Evolutionary conservation across 2,329 filamentous ascomycete genomes (phyloP).

Genomic region (Colletotrichum shisoi): DNA sequence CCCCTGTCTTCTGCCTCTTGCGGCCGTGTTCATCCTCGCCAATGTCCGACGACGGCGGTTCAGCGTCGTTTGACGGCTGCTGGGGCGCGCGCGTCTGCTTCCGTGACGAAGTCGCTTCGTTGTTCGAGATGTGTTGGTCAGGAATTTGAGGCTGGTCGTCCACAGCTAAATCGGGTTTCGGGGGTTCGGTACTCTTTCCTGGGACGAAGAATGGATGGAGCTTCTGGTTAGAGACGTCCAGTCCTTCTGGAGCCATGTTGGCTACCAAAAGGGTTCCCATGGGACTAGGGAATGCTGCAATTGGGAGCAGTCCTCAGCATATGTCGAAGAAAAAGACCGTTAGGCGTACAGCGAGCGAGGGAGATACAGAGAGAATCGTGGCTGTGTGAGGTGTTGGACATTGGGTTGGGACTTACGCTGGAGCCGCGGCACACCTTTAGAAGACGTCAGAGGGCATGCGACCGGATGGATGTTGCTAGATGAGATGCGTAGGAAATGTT

Average conservation of each 20-base stretch:
- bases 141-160: not conserved
- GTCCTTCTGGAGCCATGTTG: slow-evolving; percentile 56
- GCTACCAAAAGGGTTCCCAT: slow-evolving; percentile 56
- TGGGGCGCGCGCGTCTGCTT: slow-evolving; percentile 18
- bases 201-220: slow-evolving; percentile 65
- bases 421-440: slow-evolving; percentile 26
- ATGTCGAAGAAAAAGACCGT: not conserved
- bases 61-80: slow-evolving; percentile 25
- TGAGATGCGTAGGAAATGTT: not conserved
- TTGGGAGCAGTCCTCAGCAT: not conserved
- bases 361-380: not conserved
- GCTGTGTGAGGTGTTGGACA: not conserved
- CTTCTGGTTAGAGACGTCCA: slow-evolving; percentile 53
- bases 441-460: slow-evolving; percentile 37
- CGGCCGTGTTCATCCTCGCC: slow-evolving; percentile 36
- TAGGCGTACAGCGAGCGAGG: not conserved
- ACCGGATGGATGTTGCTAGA: not conserved
- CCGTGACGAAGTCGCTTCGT: not conserved
- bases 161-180: slow-evolving; percentile 1
- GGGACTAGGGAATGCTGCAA: slow-evolving; percentile 23
- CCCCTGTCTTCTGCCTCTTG: slow-evolving; percentile 44
- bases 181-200: slow-evolving; percentile 17
- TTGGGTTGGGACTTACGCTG: slow-evolving; percentile 23
- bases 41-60: slow-evolving; percentile 24
- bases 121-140: not conserved